Percentiles rank a stretch among this genome's conserved stretches.
Evolutionary conservation across 2,329 filamentous ascomycete species (phyloP).

Genomic region (Rachicladosporium sp.): DNA sequence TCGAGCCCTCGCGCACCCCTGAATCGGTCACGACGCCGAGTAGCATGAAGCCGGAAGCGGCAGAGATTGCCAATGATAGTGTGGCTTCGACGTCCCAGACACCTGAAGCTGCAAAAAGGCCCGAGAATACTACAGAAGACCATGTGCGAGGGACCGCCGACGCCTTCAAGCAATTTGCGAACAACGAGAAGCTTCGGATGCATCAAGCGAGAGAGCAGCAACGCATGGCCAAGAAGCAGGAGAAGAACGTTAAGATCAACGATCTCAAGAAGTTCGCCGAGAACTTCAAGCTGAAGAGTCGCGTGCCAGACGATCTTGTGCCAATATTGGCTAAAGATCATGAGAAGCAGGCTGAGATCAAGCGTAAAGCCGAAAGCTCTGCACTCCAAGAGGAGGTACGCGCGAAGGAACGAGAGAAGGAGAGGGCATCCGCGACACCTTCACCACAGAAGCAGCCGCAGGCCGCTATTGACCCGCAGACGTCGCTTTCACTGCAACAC

Average conservation of each 20-base stretch:
- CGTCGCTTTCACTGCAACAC: slow-evolving; percentile 3
- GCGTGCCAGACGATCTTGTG: slow-evolving; percentile 81
- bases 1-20: too few species aligned
- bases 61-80: too few species aligned
- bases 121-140: slow-evolving; percentile 45
- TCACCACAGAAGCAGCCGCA: neutral
- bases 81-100: too few species aligned
- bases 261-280: slow-evolving; percentile 91
- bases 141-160: slow-evolving; percentile 50
- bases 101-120: neutral
- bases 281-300: slow-evolving; percentile 87
- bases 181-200: slow-evolving; percentile 47
- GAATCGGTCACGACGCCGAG: too few species aligned
- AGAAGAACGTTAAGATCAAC: slow-evolving; percentile 85
- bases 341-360: slow-evolving; percentile 84
- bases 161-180: slow-evolving; percentile 53
- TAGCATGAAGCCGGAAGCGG: too few species aligned
- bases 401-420: slow-evolving; percentile 27
- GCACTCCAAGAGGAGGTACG: slow-evolving; percentile 44
- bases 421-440: slow-evolving; percentile 11
- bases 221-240: slow-evolving; percentile 46
- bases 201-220: slow-evolving; percentile 43
- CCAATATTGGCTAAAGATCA: slow-evolving; percentile 94
- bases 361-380: slow-evolving; percentile 72
- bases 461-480: neutral